These are phyloP conservation scores for Exophiala calicioides DNA, from an alignment of 2,329 filamentous ascomycete species.

Conservation along the genomic window DNA sequence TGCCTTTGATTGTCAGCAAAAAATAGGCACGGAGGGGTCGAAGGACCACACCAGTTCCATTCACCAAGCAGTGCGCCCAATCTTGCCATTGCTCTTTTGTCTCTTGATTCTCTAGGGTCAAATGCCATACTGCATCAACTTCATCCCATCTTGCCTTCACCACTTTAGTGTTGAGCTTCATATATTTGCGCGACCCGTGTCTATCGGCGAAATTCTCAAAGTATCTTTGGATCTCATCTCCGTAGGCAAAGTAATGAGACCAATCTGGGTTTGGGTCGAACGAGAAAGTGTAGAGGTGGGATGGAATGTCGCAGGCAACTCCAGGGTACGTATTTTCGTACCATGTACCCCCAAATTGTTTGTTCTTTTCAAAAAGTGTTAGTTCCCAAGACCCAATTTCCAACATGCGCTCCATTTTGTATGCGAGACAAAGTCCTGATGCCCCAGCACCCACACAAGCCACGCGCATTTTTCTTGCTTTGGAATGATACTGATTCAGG, in stretches of 20 bases:
- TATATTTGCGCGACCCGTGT: constrained; percentile 40
- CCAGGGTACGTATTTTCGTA: constrained; percentile 29
- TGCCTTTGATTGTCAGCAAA: background rate
- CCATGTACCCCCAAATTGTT: constrained; percentile 36
- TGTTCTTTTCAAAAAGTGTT: constrained; percentile 35
- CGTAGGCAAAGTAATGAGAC: constrained; percentile 11
- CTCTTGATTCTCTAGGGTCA: background rate
- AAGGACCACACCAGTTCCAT: background rate
- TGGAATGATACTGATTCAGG: constrained; percentile 18
- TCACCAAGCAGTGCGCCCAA: background rate
- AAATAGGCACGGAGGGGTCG: background rate
- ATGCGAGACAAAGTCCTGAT: constrained; percentile 21
- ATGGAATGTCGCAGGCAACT: constrained; percentile 21
- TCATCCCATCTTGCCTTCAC: background rate
- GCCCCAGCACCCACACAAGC: constrained; percentile 24
- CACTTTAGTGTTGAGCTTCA: background rate
- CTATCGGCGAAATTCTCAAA: constrained; percentile 7
- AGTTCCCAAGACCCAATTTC: constrained; percentile 30
- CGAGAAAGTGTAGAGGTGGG: constrained; percentile 15
- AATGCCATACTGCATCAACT: background rate
- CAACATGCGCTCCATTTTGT: constrained; percentile 23
- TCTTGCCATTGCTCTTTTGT: background rate
- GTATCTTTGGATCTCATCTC: constrained; percentile 21
- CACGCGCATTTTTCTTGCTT: constrained; percentile 21
- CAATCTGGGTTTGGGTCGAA: constrained; percentile 20